Base-by-base conservation (phyloP, 2,329 filamentous ascomycete genomes). In the Diaporthe velutina region DNA sequence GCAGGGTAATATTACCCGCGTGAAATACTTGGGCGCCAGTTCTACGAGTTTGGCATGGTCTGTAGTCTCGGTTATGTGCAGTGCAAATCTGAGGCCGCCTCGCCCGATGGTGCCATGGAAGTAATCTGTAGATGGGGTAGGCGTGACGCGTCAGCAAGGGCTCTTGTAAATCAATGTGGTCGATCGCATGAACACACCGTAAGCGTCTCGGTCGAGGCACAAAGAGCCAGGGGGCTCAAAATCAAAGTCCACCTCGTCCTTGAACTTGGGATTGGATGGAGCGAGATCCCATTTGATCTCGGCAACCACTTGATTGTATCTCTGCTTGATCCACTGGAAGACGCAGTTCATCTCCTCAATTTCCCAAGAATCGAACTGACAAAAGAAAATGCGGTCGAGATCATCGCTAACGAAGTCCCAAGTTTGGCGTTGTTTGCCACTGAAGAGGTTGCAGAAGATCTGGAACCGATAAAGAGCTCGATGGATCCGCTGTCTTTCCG, bases 1-100 rank as follows among this genome's bases (percentile, higher is more conserved):
- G n/a, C n/a, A n/a, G n/a, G n/a, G n/a, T n/a, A n/a, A n/a, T n/a
- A n/a, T n/a, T n/a, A n/a, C n/a, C n/a, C 10, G 19, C 13, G 42
- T 66, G 6, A 73, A 28, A 9, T 35, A 40, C 70, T 67, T 60
- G 75, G 83, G 81, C 75, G 80, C 80, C 70, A 80, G 79, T 9
- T 76, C 75, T 8, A 84, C 82, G 78, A 84, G 83, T 75, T 74
- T 8, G 38, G 38, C 55, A 57, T 70, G 74, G 40, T 68, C 57
- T 54, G 60, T 64, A n/a, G 58, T 66, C 25, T 35, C 45, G 54
- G 67, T 73, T n/a, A 76, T 70, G 35, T 42, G 66, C 28, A 35
- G 33, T 73, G 68, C 45, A 13, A 61, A 48, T 40, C 45, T 52
- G 35, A 73, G 58, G 33, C 55, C 55, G n/a, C 70, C 70, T 1